Evolutionary conservation across 164 flowering plant species (phyloP).

Genomic region (Vitis riparia): DNA sequence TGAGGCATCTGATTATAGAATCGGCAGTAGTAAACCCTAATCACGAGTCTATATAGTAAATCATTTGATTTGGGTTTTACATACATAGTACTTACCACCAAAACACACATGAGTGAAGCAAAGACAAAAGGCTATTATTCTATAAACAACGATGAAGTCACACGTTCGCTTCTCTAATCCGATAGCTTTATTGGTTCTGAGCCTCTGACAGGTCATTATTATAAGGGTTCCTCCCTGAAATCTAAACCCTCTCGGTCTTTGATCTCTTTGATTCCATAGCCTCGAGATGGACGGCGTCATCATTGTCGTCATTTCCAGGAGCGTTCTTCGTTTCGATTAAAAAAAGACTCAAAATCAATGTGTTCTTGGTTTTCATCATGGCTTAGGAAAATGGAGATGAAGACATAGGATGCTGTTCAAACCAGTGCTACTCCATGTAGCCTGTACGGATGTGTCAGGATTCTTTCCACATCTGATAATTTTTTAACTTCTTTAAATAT

Average conservation of each 20-base stretch:
- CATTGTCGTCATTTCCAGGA: conserved; percentile 18
- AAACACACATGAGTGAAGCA: background rate
- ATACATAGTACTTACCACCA: background rate
- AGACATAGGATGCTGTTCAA: conserved; percentile 53
- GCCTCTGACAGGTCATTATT: conserved; percentile 1
- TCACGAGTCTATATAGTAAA: conserved; percentile 18
- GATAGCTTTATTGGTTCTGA: background rate
- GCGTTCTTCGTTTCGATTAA: background rate
- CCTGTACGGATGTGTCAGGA: conserved; percentile 29
- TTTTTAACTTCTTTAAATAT: background rate
- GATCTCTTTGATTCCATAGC: background rate
- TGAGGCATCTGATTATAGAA: no score
- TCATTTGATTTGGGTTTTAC: background rate
- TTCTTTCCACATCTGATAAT: conserved; percentile 2
- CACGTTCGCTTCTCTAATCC: conserved; percentile 3
- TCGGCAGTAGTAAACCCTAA: conserved; percentile 20
- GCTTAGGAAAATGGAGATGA: conserved; percentile 13
- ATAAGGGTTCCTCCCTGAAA: background rate
- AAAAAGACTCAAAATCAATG: background rate
- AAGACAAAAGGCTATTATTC: background rate
- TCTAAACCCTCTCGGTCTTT: background rate
- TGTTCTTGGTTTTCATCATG: conserved; percentile 3
- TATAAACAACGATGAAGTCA: background rate
- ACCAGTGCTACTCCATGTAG: conserved; percentile 37
- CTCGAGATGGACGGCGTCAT: conserved; percentile 15